phyloP scores from a whole-genome alignment of 352 stramenopile genomes.

The Phytophthora vignae region DNA sequence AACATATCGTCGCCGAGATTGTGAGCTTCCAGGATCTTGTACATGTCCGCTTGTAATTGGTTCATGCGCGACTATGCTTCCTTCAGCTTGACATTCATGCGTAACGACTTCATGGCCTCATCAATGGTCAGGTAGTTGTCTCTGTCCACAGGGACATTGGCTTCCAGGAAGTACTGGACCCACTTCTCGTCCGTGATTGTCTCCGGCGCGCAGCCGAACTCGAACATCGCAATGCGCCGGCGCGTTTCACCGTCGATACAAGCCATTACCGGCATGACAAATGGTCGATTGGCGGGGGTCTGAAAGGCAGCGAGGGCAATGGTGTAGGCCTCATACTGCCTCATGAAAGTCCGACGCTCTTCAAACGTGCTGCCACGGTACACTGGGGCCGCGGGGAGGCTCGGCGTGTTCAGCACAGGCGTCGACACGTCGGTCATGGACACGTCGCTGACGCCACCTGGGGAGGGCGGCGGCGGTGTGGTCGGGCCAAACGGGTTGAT shows the following conservation, averaged over 20 bases:
- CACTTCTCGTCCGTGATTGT: slow-evolving; percentile 7
- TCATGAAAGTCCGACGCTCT: background rate
- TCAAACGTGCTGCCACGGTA: background rate
- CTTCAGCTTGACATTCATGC: no score
- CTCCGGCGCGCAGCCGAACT: slow-evolving; percentile 2
- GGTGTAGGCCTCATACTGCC: background rate
- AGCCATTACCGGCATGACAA: background rate
- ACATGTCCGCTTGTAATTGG: no score
- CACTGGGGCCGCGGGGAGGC: background rate
- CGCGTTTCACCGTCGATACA: slow-evolving; percentile 1
- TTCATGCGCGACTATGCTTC: no score
- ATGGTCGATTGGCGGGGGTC: background rate
- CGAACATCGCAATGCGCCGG: slow-evolving; percentile 12
- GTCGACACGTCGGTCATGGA: background rate
- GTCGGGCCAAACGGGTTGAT: background rate
- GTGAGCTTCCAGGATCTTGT: no score
- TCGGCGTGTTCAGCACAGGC: background rate
- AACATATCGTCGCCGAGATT: no score
- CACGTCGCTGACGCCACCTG: background rate
- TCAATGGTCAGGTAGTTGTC: slow-evolving; percentile 16
- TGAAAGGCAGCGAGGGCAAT: background rate
- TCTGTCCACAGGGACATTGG: slow-evolving; percentile 1
- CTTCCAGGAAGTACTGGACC: slow-evolving; percentile 13
- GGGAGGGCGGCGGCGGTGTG: background rate
- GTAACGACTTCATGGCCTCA: slow-evolving; percentile 14